Evolutionary conservation across 352 stramenopile species (phyloP).

Genomic region (Globisporangium okanoganense): DNA sequence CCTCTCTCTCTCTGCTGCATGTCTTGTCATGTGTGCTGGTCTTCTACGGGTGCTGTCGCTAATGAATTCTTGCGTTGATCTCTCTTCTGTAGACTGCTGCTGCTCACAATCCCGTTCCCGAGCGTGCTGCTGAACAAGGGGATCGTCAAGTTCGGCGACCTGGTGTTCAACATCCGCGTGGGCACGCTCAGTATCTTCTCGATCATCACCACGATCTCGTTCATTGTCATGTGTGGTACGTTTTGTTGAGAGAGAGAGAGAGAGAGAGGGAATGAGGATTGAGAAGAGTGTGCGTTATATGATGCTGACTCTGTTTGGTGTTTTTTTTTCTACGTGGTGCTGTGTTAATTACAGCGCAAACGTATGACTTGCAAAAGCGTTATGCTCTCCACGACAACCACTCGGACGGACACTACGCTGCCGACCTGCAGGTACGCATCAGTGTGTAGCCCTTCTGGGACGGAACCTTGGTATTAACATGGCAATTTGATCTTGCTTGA

Average conservation of each 20-base stretch:
- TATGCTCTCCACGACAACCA: conserved; percentile 32
- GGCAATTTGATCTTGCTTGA: neutral
- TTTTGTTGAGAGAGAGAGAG: neutral
- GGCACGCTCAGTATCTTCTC: conserved; percentile 69
- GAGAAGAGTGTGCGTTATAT: neutral
- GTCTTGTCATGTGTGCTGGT: neutral
- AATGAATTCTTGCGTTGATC: neutral
- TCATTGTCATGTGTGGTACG: conserved; percentile 50
- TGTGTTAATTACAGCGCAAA: conserved; percentile 39
- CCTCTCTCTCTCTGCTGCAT: neutral
- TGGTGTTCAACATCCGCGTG: conserved; percentile 73
- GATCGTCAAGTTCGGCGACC: conserved; percentile 69
- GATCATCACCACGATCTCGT: conserved; percentile 71
- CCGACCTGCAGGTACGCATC: conserved; percentile 58
- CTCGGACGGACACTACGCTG: conserved; percentile 56
- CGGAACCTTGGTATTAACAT: neutral
- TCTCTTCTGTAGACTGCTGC: conserved; percentile 40
- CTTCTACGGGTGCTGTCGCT: too few species aligned
- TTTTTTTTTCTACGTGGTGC: neutral
- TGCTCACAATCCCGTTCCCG: conserved; percentile 79
- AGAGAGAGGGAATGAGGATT: neutral
- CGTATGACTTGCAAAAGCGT: conserved; percentile 77
- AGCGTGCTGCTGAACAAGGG: conserved; percentile 50
- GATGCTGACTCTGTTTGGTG: neutral
- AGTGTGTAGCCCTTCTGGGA: neutral